A percentile compares a stretch with the other conserved stretches of the same genome.
phyloP scores from a whole-genome alignment of 2,329 filamentous ascomycete genomes.

The Diaporthe sp. region DNA sequence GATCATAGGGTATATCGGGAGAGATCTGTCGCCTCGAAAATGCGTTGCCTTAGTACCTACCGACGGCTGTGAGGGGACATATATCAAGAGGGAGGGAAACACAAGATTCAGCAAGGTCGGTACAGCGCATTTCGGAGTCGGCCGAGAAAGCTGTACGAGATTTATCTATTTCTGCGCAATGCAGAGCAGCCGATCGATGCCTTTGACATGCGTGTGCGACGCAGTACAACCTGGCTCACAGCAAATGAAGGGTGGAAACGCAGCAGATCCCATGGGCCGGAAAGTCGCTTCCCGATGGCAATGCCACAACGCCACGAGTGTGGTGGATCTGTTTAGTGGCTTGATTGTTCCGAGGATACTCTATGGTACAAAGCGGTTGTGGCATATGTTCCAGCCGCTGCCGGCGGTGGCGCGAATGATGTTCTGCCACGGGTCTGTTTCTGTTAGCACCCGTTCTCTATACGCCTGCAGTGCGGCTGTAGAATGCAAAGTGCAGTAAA shows the following conservation, averaged over 20 bases:
- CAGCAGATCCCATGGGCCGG: constrained; percentile 1
- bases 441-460: background rate
- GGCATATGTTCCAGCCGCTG: background rate
- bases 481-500: background rate
- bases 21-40: background rate
- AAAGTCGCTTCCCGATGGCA: background rate
- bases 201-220: constrained; percentile 5
- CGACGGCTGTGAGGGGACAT: background rate
- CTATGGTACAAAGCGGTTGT: no score
- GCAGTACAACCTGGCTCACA: background rate
- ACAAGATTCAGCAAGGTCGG: background rate
- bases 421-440: background rate
- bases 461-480: background rate
- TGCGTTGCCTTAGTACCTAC: background rate
- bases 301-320: background rate
- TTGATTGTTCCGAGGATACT: background rate
- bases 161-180: background rate
- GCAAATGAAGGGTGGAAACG: background rate
- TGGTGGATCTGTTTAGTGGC: background rate
- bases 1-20: background rate
- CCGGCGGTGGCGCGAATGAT: background rate
- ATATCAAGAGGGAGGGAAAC: no score
- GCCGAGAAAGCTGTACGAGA: background rate
- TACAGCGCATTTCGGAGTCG: background rate
- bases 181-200: background rate